Evolutionary conservation across 371 early-diverging fungal genomes (phyloP), one percentile per base, ranked within the genome.

Genomic region (Apophysomyces elegans): DNA sequence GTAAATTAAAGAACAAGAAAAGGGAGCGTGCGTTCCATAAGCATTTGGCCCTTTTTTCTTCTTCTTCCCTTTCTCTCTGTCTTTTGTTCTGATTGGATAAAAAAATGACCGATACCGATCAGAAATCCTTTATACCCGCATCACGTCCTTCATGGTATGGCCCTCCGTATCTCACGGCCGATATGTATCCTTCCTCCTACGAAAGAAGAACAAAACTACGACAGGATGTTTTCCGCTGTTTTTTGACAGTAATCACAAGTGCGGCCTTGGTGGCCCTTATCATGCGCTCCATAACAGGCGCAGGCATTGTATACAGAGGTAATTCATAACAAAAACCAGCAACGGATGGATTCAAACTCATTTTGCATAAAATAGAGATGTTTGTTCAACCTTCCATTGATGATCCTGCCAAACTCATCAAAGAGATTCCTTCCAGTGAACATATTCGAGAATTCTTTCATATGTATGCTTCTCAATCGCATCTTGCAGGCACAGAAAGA

Each of bases 391-490:
- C 54, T 6, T 21, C 54, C 8, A 11, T 45, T n/a, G n/a, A 69
- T 47, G 65, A 70, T 7, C 47, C 64, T 9, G 50, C 50, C 43
- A 66, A 71, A 37, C 37, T 72, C 2, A 70, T 78, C 26, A 75
- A 73, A 47, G 65, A 57, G 0, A 21, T 75, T 1, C 75, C 78
- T 13, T 78, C 78, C 3, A 73, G 70, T 9, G 69, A 73, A 6
- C 71, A 58, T 44, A 72, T 78, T 45, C 73, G 66, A 11, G 62
- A 64, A 7, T 64, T 65, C 36, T 69, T 75, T 62, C 56, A 57
- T 11, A 57, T n/a, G 63, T 86, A 84, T 66, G 72, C 87, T 11
- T 81, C 87, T 1, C 73, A 76, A 26, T 58, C 79, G 8, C 85
- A 84, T 60, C 62, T 84, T 3, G 88, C 84, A 3, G 86, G 86